Evolutionary conservation across 768 basidiomycete genomes (phyloP).

Genomic region (Lyophyllum atratum): DNA sequence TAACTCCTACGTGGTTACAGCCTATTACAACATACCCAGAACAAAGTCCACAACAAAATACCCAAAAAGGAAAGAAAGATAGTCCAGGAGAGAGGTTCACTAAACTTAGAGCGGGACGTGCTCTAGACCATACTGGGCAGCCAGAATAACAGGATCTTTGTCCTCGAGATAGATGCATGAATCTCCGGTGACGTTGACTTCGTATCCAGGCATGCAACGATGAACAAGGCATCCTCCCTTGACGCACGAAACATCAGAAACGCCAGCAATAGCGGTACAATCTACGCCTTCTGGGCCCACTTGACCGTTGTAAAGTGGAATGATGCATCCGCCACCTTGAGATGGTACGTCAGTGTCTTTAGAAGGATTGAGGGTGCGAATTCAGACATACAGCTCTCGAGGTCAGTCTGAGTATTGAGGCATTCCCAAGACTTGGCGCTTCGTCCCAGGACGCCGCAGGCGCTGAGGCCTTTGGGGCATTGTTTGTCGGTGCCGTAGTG

Average conservation of each 20-base stretch:
- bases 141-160: conserved; percentile 22
- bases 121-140: conserved; percentile 31
- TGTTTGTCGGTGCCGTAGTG: conserved; percentile 23
- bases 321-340: conserved; percentile 50
- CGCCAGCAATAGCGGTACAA: conserved; percentile 49
- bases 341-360: background rate
- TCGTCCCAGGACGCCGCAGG: conserved; percentile 46
- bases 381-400: conserved; percentile 51
- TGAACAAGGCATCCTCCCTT: conserved; percentile 43
- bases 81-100: background rate
- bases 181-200: conserved; percentile 17
- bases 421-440: conserved; percentile 47
- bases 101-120: conserved; percentile 16
- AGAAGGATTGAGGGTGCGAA: background rate
- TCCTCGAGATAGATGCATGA: conserved; percentile 30
- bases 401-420: conserved; percentile 44
- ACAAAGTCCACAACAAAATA: background rate
- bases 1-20: too few species aligned
- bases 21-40: background rate
- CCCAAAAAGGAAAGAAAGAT: background rate
- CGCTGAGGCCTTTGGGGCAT: conserved; percentile 39
- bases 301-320: conserved; percentile 29
- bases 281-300: conserved; percentile 38
- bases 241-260: conserved; percentile 50
- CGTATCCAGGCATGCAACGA: conserved; percentile 47